phyloP scores from a whole-genome alignment of 2,329 filamentous ascomycete species.

The Sordariomycetes sp. region DNA sequence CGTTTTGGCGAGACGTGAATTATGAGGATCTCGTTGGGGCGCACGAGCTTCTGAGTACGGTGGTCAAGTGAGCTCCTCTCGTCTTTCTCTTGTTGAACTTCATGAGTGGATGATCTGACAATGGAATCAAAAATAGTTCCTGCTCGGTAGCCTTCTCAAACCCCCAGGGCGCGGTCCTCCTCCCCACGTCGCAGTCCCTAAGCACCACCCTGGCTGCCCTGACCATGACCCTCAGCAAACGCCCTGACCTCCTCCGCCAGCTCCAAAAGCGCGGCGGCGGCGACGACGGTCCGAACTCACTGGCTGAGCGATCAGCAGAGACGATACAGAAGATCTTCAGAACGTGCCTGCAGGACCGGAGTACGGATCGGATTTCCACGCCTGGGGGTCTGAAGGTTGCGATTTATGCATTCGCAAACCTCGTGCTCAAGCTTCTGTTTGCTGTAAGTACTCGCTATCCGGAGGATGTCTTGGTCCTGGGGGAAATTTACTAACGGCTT shows the following conservation, averaged over 20 bases:
- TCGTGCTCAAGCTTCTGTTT: conserved; percentile 81
- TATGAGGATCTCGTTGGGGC: conserved; percentile 66
- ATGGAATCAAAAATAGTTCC: conserved; percentile 41
- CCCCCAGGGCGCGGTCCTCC: conserved; percentile 70
- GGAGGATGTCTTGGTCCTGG: neutral
- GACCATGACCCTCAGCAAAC: conserved; percentile 74
- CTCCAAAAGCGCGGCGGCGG: conserved; percentile 38
- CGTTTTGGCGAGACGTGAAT: conserved; percentile 73
- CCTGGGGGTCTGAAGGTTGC: conserved; percentile 80
- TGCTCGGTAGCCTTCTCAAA: conserved; percentile 77
- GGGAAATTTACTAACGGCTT: neutral
- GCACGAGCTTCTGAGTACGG: conserved; percentile 62
- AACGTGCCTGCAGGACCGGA: conserved; percentile 76
- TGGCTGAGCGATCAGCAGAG: conserved; percentile 82
- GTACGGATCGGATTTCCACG: conserved; percentile 52
- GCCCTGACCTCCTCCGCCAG: conserved; percentile 65
- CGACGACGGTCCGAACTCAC: conserved; percentile 62
- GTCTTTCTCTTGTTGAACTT: neutral
- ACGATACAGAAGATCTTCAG: conserved; percentile 87
- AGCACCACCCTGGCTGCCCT: conserved; percentile 73
- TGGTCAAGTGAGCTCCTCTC: conserved; percentile 57
- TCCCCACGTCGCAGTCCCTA: conserved; percentile 75
- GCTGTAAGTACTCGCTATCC: conserved; percentile 42
- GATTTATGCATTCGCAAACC: conserved; percentile 86
- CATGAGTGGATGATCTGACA: too few species aligned